Evolutionary conservation across 352 stramenopile genomes (phyloP), one percentile per base, ranked within the genome.

Genomic region (Phytophthora gonapodyides): DNA sequence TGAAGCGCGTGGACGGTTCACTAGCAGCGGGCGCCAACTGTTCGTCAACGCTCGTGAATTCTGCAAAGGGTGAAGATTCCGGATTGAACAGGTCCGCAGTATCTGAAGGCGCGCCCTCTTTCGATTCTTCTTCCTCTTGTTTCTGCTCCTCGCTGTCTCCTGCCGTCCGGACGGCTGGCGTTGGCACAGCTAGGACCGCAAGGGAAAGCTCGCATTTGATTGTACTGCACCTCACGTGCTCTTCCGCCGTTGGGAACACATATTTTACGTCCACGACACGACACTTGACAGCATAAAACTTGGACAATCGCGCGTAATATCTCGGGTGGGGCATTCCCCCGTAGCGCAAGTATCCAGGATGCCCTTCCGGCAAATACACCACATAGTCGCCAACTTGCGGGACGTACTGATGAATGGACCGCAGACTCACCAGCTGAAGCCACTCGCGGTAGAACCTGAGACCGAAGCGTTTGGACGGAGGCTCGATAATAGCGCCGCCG

Each of bases 381-480:
- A 96, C 73, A 43, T 91, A 82, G 46, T 96, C 87, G 10, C 87
- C 87, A 42, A 86, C 72, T 70, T 96, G 87, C 1, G 87, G 87
- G 5, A 94, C 72, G 50, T 93, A 93, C 58, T 88, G 75, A 56
- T 93, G 75, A 31, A 74, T 81, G 5, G 74, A 64, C 2, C 58
- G 55, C 6, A 92, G 54, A 37, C 40, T 87, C 0, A 76, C 50
- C 5, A 86, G 55, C 58, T 94, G 85, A 27, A 94, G 62, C 85
- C 85, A 94, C n/a, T 91, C 81, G 16, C 85, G 81, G 57, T 91
- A 78, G 37, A 88, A 94, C 21, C 51, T 71, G 12, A 87, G 78
- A 17, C 82, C 81, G 38, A 94, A 88, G 10, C 85, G 81, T 47
- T 81, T 84, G 5, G 79, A 73, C 33, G 76, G 70, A 38, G 74